Evolutionary conservation across 163 green algal species (phyloP).

Genomic region (Dunaliella salina): DNA sequence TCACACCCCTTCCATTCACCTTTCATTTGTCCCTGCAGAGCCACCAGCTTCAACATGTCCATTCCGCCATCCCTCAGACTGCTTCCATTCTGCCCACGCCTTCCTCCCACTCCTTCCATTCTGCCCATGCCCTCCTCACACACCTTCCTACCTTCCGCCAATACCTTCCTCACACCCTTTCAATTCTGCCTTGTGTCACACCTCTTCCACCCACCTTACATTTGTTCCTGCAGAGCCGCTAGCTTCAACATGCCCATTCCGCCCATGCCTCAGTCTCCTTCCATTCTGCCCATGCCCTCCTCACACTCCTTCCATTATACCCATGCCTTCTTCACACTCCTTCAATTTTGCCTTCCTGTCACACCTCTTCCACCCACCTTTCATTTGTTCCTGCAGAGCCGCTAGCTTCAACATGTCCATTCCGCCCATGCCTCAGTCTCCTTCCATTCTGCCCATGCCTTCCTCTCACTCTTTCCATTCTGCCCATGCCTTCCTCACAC

Average conservation of each 20-base stretch:
- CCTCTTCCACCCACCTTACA: conserved; percentile 13
- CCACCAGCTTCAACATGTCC: conserved; percentile 9
- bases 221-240: background rate
- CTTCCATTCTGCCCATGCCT: conserved; percentile 60
- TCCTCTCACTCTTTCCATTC: too few species aligned
- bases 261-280: conserved; percentile 22
- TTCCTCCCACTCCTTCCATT: too few species aligned
- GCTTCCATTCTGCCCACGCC: too few species aligned
- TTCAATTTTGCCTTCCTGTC: too few species aligned
- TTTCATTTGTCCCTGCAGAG: conserved; percentile 9
- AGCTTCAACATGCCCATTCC: conserved; percentile 23
- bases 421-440: conserved; percentile 25
- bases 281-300: conserved; percentile 60
- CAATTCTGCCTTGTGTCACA: too few species aligned
- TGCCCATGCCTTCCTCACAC: too few species aligned
- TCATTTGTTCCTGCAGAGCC: conserved; percentile 6
- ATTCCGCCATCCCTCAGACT: conserved; percentile 29
- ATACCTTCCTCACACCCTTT: too few species aligned
- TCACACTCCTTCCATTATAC: too few species aligned
- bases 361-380: conserved; percentile 7
- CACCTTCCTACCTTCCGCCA: too few species aligned
- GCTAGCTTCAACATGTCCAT: conserved; percentile 18
- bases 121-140: too few species aligned
- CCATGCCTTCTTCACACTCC: too few species aligned
- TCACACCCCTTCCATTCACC: background rate